phyloP scores from a whole-genome alignment of 2,329 filamentous ascomycete genomes.

The Samsoniella hepiali region DNA sequence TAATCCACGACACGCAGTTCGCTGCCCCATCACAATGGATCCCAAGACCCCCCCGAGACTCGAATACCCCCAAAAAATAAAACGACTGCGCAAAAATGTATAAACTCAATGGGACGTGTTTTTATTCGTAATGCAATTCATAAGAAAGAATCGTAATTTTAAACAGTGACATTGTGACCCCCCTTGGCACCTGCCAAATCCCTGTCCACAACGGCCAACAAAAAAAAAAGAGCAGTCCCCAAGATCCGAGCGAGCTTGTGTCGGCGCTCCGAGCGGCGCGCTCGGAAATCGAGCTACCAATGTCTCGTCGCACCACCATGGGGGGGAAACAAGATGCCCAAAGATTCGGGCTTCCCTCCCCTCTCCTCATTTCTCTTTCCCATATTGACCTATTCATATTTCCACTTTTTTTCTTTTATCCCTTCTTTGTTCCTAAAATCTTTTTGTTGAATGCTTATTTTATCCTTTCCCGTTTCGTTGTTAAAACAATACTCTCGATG shows the following conservation, averaged over 20 bases:
- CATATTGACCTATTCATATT: neutral
- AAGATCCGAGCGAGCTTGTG: neutral
- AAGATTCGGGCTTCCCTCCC: neutral
- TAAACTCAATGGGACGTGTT: too few species aligned
- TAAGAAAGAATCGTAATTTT: neutral
- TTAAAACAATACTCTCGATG: too few species aligned
- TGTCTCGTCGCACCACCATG: constrained; percentile 3
- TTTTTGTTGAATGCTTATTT: neutral
- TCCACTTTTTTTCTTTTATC: neutral
- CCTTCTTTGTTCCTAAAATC: neutral
- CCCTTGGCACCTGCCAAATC: neutral
- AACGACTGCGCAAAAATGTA: too few species aligned
- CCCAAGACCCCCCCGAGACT: too few species aligned
- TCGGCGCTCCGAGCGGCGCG: constrained; percentile 6
- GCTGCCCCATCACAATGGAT: too few species aligned
- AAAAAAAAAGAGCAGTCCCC: neutral
- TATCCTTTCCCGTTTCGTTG: too few species aligned
- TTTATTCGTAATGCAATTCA: neutral
- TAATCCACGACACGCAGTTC: too few species aligned
- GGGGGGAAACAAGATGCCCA: neutral
- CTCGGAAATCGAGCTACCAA: constrained; percentile 4
- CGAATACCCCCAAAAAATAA: too few species aligned
- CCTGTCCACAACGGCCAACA: neutral
- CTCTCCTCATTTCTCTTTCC: neutral
- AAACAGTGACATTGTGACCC: too few species aligned